These are phyloP conservation scores for Exophiala xenobiotica DNA, from an alignment of 2,329 filamentous ascomycete species.

Conservation along the genomic window DNA sequence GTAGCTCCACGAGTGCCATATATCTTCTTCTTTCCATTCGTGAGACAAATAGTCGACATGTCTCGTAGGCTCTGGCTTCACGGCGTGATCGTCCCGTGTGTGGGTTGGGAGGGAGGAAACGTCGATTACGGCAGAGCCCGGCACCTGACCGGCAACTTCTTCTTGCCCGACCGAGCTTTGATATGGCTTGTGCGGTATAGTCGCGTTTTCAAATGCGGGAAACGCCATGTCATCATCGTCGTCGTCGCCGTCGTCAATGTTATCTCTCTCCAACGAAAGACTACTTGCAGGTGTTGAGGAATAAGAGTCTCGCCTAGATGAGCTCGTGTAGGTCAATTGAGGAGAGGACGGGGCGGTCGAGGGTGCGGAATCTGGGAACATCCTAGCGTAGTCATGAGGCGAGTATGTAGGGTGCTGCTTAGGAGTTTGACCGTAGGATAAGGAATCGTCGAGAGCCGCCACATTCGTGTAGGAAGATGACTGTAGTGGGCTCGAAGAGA, in stretches of 20 bases:
- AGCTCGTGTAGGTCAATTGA: slow-evolving; percentile 34
- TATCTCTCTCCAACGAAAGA: slow-evolving; percentile 37
- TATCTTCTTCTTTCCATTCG: slow-evolving; percentile 91
- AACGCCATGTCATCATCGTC: slow-evolving; percentile 43
- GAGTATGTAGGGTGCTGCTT: slow-evolving; percentile 15
- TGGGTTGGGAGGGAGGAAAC: slow-evolving; percentile 58
- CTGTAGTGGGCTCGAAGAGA: slow-evolving; percentile 36
- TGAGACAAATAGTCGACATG: slow-evolving; percentile 97
- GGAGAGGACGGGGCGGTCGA: slow-evolving; percentile 43
- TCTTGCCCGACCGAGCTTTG: slow-evolving; percentile 37
- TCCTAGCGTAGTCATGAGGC: slow-evolving; percentile 20
- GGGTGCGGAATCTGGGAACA: slow-evolving; percentile 34
- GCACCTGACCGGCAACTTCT: slow-evolving; percentile 32
- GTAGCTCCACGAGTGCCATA: slow-evolving; percentile 96
- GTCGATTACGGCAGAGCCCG: slow-evolving; percentile 52
- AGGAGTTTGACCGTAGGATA: slow-evolving; percentile 18
- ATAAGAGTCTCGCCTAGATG: slow-evolving; percentile 36
- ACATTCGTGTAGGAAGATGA: slow-evolving; percentile 28
- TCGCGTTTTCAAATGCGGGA: slow-evolving; percentile 41
- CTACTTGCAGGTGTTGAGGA: slow-evolving; percentile 40
- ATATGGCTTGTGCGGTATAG: slow-evolving; percentile 4
- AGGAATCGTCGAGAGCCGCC: slow-evolving; percentile 18
- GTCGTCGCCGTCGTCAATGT: slow-evolving; percentile 32
- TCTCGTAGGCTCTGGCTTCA: slow-evolving; percentile 72
- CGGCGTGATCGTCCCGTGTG: slow-evolving; percentile 76